phyloP scores from a whole-genome alignment of 148 eudicot species.

The Spergularia marina region DNA sequence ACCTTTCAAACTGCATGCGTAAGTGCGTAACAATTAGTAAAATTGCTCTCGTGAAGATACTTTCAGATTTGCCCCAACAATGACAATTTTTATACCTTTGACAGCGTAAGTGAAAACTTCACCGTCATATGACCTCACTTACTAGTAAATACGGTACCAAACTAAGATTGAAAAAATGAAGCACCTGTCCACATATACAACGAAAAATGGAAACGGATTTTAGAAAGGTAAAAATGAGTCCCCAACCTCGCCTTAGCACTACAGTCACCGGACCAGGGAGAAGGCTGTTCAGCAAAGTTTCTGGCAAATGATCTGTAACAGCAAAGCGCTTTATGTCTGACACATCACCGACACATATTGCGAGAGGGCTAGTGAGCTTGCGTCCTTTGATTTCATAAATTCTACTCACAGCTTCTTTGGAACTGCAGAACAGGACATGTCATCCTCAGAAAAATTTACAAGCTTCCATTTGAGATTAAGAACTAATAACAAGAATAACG shows the following conservation, averaged over 20 bases:
- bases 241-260: slow-evolving; percentile 74
- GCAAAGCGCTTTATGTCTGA: slow-evolving; percentile 69
- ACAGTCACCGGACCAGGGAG: slow-evolving; percentile 98
- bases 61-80: too few relatives aligned
- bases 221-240: neutral
- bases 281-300: slow-evolving; percentile 62
- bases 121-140: neutral
- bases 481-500: neutral
- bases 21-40: too few relatives aligned
- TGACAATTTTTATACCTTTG: too few relatives aligned
- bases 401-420: slow-evolving; percentile 68
- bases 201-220: neutral
- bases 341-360: slow-evolving; percentile 93
- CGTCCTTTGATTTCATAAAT: slow-evolving; percentile 97
- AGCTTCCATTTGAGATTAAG: neutral
- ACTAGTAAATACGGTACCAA: neutral
- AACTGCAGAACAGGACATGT: slow-evolving; percentile 45
- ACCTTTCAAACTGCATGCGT: too few relatives aligned
- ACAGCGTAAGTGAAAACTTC: neutral
- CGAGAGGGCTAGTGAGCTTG: slow-evolving; percentile 77
- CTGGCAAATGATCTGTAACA: slow-evolving; percentile 68
- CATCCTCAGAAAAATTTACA: neutral
- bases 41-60: too few relatives aligned
- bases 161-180: neutral
- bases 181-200: neutral